Evolutionary conservation across 2,329 filamentous ascomycete species (phyloP), one percentile per base, ranked within the genome.

Genomic region (Aspergillus hiratsukae): DNA sequence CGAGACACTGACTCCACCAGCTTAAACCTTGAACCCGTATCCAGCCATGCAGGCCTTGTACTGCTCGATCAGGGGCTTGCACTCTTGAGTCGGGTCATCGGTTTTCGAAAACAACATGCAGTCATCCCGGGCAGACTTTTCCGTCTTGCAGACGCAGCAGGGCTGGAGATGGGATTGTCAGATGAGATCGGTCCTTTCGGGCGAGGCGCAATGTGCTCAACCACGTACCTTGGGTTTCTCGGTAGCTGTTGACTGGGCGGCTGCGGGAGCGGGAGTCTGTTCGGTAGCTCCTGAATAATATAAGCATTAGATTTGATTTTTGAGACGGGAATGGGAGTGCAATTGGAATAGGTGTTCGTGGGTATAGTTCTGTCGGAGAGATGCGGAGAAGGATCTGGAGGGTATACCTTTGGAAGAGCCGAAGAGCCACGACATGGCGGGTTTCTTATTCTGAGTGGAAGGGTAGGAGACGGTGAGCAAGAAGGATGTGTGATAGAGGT

Each of bases 81-180:
- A 99, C 68, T 95, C 91, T 67, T 90, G 84, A 10, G 69, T 63
- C 41, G 94, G 90, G 71, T 97, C 88, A 69, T 87, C 82, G 59
- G 89, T 83, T 61, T 85, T 91, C 55, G 91, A 96, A 80, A 97
- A 97, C 55, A 99, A 89, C 93, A 99, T 97, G 81, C 94, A 99
- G 77, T 99, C 92, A 78, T 99, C 94, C 61, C 94, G 90, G 66
- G 83, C 83, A 41, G 90, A 82, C 76, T 99, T 99, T 76, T 99
- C 91, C 48, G 94, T 86, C 72, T 92, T 97, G 85, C 94, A 99
- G 29, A 97, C 94, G 73, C 94, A 97, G 83, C 94, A 97, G 46
- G 93, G 93, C 91, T 97, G 31, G 61, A 29, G 49, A 40, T 57
- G 27, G 50, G n/a, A 14, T 52, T 27, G 52, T 63, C 52, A 53